phyloP scores from a whole-genome alignment of 2,329 filamentous ascomycete species.

The Sporothrix phasma region DNA sequence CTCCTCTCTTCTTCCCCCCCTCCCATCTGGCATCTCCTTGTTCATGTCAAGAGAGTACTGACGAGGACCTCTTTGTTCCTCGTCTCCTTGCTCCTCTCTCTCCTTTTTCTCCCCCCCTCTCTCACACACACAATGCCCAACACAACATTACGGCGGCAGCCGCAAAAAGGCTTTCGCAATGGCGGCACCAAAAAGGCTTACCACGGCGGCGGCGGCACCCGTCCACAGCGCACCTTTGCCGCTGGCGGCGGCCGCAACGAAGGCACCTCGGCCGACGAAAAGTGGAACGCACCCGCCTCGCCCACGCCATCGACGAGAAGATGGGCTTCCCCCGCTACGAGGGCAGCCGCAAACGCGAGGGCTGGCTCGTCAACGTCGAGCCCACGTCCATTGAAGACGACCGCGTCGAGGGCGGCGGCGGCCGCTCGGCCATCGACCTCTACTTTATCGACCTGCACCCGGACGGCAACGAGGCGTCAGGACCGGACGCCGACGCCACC shows the following conservation, averaged over 20 bases:
- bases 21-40: neutral
- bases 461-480: slow-evolving; percentile 72
- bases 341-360: slow-evolving; percentile 65
- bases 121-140: slow-evolving; percentile 41
- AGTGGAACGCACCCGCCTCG: slow-evolving; percentile 75
- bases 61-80: neutral
- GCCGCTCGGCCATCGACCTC: slow-evolving; percentile 84
- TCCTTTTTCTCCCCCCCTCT: neutral
- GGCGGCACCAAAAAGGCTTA: slow-evolving; percentile 60
- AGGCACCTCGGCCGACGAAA: slow-evolving; percentile 85
- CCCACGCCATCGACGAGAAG: slow-evolving; percentile 82
- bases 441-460: slow-evolving; percentile 93
- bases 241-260: slow-evolving; percentile 65
- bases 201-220: slow-evolving; percentile 50
- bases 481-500: slow-evolving; percentile 69
- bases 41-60: slow-evolving; percentile 4
- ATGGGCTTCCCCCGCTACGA: slow-evolving; percentile 94
- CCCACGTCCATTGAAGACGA: slow-evolving; percentile 81
- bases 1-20: neutral
- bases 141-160: slow-evolving; percentile 44
- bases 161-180: slow-evolving; percentile 53
- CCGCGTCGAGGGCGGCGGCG: slow-evolving; percentile 72
- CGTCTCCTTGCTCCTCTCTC: neutral
- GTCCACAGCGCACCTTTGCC: slow-evolving; percentile 60
- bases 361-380: slow-evolving; percentile 95